A percentile compares a stretch with the other conserved stretches of the same genome.
These are phyloP conservation scores for Vanilla planifolia DNA, from an alignment of 106 monocot genomes.

Conservation along the genomic window DNA sequence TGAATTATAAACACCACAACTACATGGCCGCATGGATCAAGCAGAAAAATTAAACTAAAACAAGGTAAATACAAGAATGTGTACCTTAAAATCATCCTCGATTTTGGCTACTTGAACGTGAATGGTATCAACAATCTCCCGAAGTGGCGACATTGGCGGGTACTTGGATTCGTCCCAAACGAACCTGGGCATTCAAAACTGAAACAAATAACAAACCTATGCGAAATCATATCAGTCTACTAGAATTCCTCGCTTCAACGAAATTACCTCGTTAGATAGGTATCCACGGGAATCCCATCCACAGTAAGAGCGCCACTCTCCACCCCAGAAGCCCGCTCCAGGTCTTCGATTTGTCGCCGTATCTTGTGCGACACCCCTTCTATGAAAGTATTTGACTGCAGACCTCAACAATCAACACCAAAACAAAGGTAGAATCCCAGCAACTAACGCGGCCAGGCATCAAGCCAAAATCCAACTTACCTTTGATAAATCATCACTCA, in stretches of 20 bases:
- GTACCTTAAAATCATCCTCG: slow-evolving; percentile 97
- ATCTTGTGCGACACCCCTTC: slow-evolving; percentile 94
- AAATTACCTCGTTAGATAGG: slow-evolving; percentile 80
- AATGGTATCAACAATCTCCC: slow-evolving; percentile 79
- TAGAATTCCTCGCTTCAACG: background rate
- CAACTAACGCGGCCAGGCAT: background rate
- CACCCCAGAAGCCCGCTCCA: slow-evolving; percentile 63
- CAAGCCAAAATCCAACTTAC: slow-evolving; percentile 11
- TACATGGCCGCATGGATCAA: too few relatives aligned
- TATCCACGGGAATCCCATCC: slow-evolving; percentile 86
- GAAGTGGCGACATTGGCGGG: slow-evolving; percentile 82
- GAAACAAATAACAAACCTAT: background rate
- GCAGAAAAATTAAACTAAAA: too few relatives aligned
- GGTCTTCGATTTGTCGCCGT: slow-evolving; percentile 87
- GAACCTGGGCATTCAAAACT: slow-evolving; percentile 36
- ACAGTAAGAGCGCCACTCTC: slow-evolving; percentile 81
- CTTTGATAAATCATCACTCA: slow-evolving; percentile 91
- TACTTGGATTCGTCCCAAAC: slow-evolving; percentile 95
- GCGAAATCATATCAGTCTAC: background rate
- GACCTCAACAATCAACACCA: slow-evolving; percentile 10
- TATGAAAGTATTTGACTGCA: slow-evolving; percentile 85
- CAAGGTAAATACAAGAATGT: background rate
- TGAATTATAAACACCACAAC: too few relatives aligned
- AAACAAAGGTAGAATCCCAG: background rate
- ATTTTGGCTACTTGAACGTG: slow-evolving; percentile 79